Base-by-base conservation (phyloP, 441 rosid species). In the Flueggea neowawraea region DNA sequence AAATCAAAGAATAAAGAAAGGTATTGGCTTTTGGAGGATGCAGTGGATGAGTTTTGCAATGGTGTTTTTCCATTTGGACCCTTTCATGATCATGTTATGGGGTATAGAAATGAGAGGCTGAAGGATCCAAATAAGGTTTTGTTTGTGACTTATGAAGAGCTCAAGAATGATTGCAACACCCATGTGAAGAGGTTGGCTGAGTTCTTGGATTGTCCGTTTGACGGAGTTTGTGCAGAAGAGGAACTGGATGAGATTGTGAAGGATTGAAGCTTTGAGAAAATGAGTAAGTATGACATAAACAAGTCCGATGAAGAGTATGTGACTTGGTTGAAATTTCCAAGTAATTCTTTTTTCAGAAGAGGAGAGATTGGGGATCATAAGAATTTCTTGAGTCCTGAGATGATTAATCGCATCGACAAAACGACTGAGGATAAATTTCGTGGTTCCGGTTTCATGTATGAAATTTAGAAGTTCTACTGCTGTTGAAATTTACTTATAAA, bases 141-240 rank as follows among this genome's bases (percentile, higher is more conserved):
- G 10, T 28, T 58, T 9, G 8, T 58, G 0, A 58, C 32, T 31
- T 45, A 45, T 14, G 62, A 58, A 45, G 52, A 58, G 14, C 31
- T 58, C 28, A 12, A 58, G 32, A 44, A 31, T 33, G 50, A 45
- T n/a, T 15, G 51, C 36, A 22, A 39, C 6, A 44, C n/a, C 6
- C 41, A 45, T 9, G 53, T 58, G 12, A 58, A 58, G 62, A 45
- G 51, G 36, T 31, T 58, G 41, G 62, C 62, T 9, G 62, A 58
- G 62, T 58, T 58, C 62, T 58, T 58, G 52, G 53, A 15, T 7
- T n/a, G 33, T 1, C 62, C 62, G 0, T 58, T 58, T 0, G 3
- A 4, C 2, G 15, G 47, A 2, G 15, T 7, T 43, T 0, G 12
- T 22, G 62, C 22, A 16, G 62, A 58, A 49, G 39, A 58, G 28